Evolutionary conservation across 768 basidiomycete genomes (phyloP), one percentile per base, ranked within the genome.

Genomic region (Tulasnella sp.): DNA sequence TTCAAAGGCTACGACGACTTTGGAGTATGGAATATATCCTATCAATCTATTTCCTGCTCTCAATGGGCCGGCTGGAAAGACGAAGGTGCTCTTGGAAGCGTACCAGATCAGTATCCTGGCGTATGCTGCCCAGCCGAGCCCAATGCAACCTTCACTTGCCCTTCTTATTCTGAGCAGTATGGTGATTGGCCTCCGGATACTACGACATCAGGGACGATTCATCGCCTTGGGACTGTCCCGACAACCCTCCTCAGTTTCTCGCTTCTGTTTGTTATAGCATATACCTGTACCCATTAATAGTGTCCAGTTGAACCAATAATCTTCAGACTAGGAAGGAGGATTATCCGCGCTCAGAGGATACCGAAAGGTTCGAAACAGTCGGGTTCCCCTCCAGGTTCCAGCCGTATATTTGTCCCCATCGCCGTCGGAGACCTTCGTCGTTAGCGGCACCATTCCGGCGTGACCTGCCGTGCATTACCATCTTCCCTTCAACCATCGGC

Each of bases 1-100:
- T 69, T 48, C 22, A 11, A 28, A 64, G 60, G 73, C 8, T 75
- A 72, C 80, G 93, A 92, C n/a, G 95, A 95, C 83, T 96, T 95
- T 87, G 94, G 95, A 75, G 91, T 95, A 28, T 96, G 95, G 94
- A 94, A 95, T 83, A 87, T 94, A 83, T 91, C 89, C 24, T 95
- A 95, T 84, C 86, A 91, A 83, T 87, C 86, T 41, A 90, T 95
- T 14, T 86, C 91, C 42, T 96, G 94, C 83, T 79, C 89, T 2
- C 81, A 89, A 77, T 96, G 94, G 95, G 85, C 87, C 48, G 95
- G 95, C 12, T 88, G 86, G 75, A 88, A 86, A 28, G 87, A 92
- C 80, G 84, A 89, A 22, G 86, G 90, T 20, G 93, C 93, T 20
- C 86, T 95, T 54, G 94, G 94, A 31, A 93, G 91, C 80, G 92